phyloP scores from a whole-genome alignment of 257 asterid species.

The Thymus quinquecostatus region DNA sequence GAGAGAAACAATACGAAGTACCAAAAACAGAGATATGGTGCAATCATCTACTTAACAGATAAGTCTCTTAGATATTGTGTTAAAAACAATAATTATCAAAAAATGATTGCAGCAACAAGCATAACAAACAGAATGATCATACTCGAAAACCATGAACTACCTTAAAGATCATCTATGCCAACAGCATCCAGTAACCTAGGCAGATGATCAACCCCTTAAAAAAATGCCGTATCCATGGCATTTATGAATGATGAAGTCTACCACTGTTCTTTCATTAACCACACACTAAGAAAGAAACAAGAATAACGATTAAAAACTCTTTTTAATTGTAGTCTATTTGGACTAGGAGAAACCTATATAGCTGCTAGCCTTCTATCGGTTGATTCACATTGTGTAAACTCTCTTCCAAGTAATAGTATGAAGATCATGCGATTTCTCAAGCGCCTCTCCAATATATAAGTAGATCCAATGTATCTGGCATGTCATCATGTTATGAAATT shows the following conservation, averaged over 20 bases:
- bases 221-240: not conserved
- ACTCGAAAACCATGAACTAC: constrained; percentile 13
- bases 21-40: constrained; percentile 5
- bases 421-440: not conserved
- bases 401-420: not conserved
- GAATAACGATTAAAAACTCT: not conserved
- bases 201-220: not conserved
- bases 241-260: constrained; percentile 11
- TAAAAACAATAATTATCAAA: not conserved
- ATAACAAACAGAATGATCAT: not conserved
- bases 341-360: not conserved
- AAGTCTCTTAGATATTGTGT: constrained; percentile 3
- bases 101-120: constrained; percentile 17
- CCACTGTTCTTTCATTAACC: not conserved
- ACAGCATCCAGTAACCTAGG: not conserved
- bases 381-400: not conserved
- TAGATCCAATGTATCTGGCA: not conserved
- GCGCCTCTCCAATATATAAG: not conserved
- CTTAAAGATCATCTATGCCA: not conserved
- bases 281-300: not conserved
- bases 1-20: constrained; percentile 3
- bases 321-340: not conserved
- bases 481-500: not conserved
- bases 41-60: not conserved
- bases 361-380: not conserved